Percentiles rank a stretch among this genome's conserved stretches.
phyloP scores from a whole-genome alignment of 176 grass and related monocot genomes.

The Thinopyrum elongatum region DNA sequence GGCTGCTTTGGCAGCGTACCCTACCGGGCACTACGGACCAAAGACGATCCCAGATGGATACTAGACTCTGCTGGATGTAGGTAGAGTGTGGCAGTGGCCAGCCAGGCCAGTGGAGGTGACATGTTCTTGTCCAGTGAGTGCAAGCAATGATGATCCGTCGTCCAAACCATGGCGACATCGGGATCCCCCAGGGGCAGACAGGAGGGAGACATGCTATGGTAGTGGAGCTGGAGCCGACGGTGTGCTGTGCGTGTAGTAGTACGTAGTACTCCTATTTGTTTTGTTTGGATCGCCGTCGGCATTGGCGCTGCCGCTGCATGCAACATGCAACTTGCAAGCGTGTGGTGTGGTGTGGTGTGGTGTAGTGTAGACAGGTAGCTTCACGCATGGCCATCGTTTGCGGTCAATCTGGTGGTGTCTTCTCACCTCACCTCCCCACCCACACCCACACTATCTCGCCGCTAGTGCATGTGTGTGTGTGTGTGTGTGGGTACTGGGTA shows the following conservation, averaged over 20 bases:
- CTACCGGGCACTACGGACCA: slow-evolving; percentile 36
- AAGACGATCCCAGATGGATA: slow-evolving; percentile 22
- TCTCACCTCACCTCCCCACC: slow-evolving; percentile 8
- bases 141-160: slow-evolving; percentile 57
- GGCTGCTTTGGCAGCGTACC: background rate
- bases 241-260: slow-evolving; percentile 16
- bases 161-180: slow-evolving; percentile 26
- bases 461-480: background rate
- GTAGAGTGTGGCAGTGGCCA: background rate
- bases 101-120: slow-evolving; percentile 33
- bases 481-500: background rate
- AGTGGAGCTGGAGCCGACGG: slow-evolving; percentile 28
- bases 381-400: slow-evolving; percentile 16
- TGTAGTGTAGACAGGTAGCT: slow-evolving; percentile 2
- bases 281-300: slow-evolving; percentile 6
- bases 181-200: slow-evolving; percentile 53
- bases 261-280: background rate
- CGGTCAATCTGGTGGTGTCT: slow-evolving; percentile 29
- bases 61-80: background rate
- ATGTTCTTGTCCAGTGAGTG: slow-evolving; percentile 53
- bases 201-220: slow-evolving; percentile 38
- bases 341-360: background rate
- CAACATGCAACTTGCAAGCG: background rate
- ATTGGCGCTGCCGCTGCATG: slow-evolving; percentile 29
- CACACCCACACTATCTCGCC: background rate